Percentiles rank a stretch among this genome's conserved stretches.
These are phyloP conservation scores for Cornus florida DNA, from an alignment of 148 eudicot genomes.

Conservation along the genomic window DNA sequence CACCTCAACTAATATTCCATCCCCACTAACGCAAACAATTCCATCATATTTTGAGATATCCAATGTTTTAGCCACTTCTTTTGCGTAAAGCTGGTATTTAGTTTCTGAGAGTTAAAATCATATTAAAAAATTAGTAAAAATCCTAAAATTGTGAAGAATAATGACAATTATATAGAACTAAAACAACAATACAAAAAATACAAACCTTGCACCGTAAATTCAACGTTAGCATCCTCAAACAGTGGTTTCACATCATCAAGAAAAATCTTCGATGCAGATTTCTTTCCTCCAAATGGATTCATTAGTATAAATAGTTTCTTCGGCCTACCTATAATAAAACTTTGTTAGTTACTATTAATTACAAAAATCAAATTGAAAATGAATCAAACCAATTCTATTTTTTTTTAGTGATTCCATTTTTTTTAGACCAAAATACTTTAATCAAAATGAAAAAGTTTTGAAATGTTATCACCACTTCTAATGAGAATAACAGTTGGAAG, in stretches of 20 bases:
- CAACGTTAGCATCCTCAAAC: slow-evolving; percentile 72
- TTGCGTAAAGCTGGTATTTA: slow-evolving; percentile 73
- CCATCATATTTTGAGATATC: slow-evolving; percentile 86
- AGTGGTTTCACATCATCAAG: slow-evolving; percentile 69
- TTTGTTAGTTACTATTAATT: no score
- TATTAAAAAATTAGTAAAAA: not conserved
- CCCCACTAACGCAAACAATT: slow-evolving; percentile 91
- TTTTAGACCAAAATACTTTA: no score
- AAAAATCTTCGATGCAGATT: slow-evolving; percentile 59
- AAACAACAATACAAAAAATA: not conserved
- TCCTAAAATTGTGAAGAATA: not conserved
- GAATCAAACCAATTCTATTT: not conserved
- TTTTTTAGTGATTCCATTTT: no score
- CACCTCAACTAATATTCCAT: slow-evolving; percentile 92
- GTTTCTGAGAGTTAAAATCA: slow-evolving; percentile 56
- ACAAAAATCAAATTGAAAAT: not conserved
- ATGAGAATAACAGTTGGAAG: not conserved
- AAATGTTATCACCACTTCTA: not conserved
- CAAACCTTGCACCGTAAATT: slow-evolving; percentile 65
- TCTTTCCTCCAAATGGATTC: slow-evolving; percentile 91
- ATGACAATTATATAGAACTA: not conserved
- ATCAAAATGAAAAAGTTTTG: no score
- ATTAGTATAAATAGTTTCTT: slow-evolving; percentile 71
- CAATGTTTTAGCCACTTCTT: slow-evolving; percentile 63
- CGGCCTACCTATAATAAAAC: slow-evolving; percentile 48